These are phyloP conservation scores for Candida parachauliodes DNA, from an alignment of 805 yeast genomes.

Conservation along the genomic window DNA sequence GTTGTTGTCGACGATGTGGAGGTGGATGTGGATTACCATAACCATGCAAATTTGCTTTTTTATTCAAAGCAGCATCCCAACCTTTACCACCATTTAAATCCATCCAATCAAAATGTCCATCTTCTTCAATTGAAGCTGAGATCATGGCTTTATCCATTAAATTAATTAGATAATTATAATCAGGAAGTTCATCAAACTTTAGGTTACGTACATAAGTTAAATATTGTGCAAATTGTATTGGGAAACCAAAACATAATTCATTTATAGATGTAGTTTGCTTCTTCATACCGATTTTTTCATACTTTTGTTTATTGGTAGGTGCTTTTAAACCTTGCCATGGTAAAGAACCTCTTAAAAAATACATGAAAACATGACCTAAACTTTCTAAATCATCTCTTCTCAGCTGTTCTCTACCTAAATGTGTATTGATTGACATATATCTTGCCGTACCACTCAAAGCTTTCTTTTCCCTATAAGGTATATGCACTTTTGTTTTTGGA, in stretches of 20 bases:
- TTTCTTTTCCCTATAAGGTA: slow-evolving; percentile 94
- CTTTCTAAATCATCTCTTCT: slow-evolving; percentile 96
- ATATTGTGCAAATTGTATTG: slow-evolving; percentile 90
- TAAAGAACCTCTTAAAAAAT: slow-evolving; percentile 86
- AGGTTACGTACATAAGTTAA: slow-evolving; percentile 83
- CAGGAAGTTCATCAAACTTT: slow-evolving; percentile 92
- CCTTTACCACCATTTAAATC: slow-evolving; percentile 91
- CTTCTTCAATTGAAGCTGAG: slow-evolving; percentile 64
- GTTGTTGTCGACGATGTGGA: slow-evolving; percentile 17
- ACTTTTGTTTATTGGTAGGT: slow-evolving; percentile 95
- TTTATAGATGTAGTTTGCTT: slow-evolving; percentile 84
- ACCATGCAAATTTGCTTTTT: slow-evolving; percentile 92
- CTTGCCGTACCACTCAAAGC: slow-evolving; percentile 97
- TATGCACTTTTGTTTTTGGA: slow-evolving; percentile 92
- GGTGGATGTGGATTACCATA: slow-evolving; percentile 40
- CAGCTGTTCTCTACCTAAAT: slow-evolving; percentile 93
- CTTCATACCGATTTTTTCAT: slow-evolving; percentile 95
- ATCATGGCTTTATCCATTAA: slow-evolving; percentile 76
- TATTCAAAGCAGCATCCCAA: slow-evolving; percentile 87
- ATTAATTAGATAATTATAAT: slow-evolving; percentile 79
- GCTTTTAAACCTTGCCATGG: slow-evolving; percentile 99
- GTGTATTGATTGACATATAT: slow-evolving; percentile 97
- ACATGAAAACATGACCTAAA: slow-evolving; percentile 93
- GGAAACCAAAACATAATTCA: slow-evolving; percentile 85
- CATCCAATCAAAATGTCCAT: slow-evolving; percentile 98